Base-by-base conservation (phyloP, 2,329 filamentous ascomycete species). In the Aspergillus phoenicis region DNA sequence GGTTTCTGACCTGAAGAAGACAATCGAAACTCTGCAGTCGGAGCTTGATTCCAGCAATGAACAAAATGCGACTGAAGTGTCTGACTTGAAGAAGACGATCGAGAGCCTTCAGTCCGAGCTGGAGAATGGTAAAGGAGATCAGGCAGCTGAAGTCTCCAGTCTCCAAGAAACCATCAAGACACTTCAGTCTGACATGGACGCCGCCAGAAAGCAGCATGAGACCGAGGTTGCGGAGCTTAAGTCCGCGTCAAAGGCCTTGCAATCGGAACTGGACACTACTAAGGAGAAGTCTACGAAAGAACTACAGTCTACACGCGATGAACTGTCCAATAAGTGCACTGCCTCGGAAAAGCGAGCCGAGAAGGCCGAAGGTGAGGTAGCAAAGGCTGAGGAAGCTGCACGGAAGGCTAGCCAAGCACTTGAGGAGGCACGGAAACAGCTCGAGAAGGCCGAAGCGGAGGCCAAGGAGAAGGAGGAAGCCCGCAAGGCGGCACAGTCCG, bases 401-500 rank as follows among this genome's bases (percentile, higher is more conserved):
- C 64, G 63, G 6, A 73, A 69, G 58, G 66, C 64, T 11, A 58
- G 86, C 58, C 82, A 86, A 59, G 85, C 89, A 47, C 85, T 85
- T 57, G 83, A 86, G 60, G 77, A 83, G 1, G 56, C 65, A 3
- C 69, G 69, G 57, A 63, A 68, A 26, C 70, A 71, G 24, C 64
- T 77, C 24, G 68, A 72, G 36, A 75, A 73, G 64, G 68, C 67
- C n/a, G 68, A 75, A 30, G 61, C 63, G 2, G 73, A 76, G 45
- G 68, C 63, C 8, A 70, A 70, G 65, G 78, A 84, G 64, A 88
- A 85, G 63, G 85, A 88, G 66, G 83, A 86, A 62, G 87, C 89
- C 60, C 87, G 85, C 58, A 82, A 86, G 62, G 78, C 84, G 1
- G 83, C 84, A 5, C 91, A 94, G 72, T 83, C 85, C 2, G 91